Conservation (phyloP, 2,329 filamentous ascomycete genomes). For the Colletotrichum spinosum region DNA sequence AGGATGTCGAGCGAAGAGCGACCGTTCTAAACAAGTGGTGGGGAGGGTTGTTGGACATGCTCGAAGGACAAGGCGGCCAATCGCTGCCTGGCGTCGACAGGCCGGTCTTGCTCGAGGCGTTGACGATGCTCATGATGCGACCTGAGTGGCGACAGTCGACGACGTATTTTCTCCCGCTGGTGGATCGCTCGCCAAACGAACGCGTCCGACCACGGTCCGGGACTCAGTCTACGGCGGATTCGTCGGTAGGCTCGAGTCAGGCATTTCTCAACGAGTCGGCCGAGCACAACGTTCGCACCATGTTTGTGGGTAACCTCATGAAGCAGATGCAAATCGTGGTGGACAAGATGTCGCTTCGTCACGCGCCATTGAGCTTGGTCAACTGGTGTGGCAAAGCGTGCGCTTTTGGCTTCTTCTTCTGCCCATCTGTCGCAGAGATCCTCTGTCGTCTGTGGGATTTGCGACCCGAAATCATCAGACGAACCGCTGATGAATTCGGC, state of each 20-base stretch:
- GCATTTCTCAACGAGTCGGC: constrained; percentile 73
- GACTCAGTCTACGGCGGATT: constrained; percentile 64
- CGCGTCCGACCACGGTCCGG: constrained; percentile 57
- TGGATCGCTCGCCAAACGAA: constrained; percentile 64
- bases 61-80: constrained; percentile 75
- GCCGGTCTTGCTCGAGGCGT: constrained; percentile 81
- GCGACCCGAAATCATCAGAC: constrained; percentile 74
- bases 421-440: constrained; percentile 85
- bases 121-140: constrained; percentile 86
- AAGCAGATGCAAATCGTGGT: constrained; percentile 89
- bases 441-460: constrained; percentile 85
- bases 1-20: constrained; percentile 84
- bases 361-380: constrained; percentile 74
- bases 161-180: constrained; percentile 72
- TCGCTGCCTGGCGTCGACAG: constrained; percentile 87
- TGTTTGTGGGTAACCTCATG: constrained; percentile 84
- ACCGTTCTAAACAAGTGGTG: constrained; percentile 93
- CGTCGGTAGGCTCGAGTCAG: constrained; percentile 76
- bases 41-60: constrained; percentile 83
- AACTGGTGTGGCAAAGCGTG: constrained; percentile 91
- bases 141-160: constrained; percentile 86
- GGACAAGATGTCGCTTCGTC: constrained; percentile 86
- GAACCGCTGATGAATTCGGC: constrained; percentile 77
- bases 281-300: constrained; percentile 88
- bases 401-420: constrained; percentile 94